These are phyloP conservation scores for Ceratonia siliqua DNA, from an alignment of 306 rosid species.

Conservation along the genomic window DNA sequence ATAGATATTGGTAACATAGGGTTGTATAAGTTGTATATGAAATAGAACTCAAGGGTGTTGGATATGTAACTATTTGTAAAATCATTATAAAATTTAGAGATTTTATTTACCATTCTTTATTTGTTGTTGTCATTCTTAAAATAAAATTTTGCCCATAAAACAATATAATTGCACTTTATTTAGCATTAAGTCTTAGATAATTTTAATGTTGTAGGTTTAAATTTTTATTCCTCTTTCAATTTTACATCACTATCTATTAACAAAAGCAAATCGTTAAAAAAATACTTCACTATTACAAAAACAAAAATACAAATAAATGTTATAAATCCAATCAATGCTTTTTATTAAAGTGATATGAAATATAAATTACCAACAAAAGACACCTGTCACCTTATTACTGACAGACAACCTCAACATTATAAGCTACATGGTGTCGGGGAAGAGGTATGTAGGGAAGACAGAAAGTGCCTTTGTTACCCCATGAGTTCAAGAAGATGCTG, in stretches of 20 bases:
- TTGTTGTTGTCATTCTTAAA: background rate
- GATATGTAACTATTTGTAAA: background rate
- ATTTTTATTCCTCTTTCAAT: too few species aligned
- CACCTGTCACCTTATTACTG: background rate
- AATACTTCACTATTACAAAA: too few species aligned
- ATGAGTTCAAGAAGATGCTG: constrained; percentile 56
- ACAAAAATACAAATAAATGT: too few species aligned
- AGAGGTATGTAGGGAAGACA: constrained; percentile 48
- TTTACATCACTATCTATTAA: too few species aligned
- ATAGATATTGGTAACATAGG: background rate
- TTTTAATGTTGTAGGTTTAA: too few species aligned
- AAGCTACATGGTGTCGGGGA: constrained; percentile 64
- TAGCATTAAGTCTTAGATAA: too few species aligned
- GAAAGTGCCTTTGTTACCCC: constrained; percentile 39
- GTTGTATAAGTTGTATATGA: constrained; percentile 9
- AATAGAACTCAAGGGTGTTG: background rate
- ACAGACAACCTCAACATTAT: constrained; percentile 52
- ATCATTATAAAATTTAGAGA: background rate
- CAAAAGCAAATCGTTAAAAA: too few species aligned
- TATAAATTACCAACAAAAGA: too few species aligned
- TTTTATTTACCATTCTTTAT: background rate
- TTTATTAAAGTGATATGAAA: too few species aligned
- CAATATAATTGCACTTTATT: too few species aligned
- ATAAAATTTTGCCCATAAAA: too few species aligned
- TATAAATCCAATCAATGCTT: too few species aligned